phyloP scores from a whole-genome alignment of 1,284 basidiomycete species.

The Termitomyces sp. region DNA sequence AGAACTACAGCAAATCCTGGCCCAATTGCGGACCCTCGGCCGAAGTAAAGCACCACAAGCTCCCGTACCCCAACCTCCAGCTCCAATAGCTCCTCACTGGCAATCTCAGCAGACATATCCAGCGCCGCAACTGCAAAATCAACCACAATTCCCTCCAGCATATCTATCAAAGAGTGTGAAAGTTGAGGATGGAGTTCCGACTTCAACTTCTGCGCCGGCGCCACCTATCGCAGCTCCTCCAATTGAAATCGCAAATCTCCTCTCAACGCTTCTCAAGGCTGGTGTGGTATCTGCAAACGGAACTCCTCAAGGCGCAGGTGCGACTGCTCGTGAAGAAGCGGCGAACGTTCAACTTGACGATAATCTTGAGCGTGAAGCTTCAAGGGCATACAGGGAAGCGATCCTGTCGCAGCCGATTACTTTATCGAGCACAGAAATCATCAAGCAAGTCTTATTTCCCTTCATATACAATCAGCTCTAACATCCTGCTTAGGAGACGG shows the following conservation, averaged over 20 bases:
- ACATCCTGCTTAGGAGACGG: slow-evolving; percentile 46
- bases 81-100: slow-evolving; percentile 21
- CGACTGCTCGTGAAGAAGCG: slow-evolving; percentile 39
- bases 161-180: slow-evolving; percentile 21
- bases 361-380: slow-evolving; percentile 45
- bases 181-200: slow-evolving; percentile 19
- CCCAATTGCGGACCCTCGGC: slow-evolving; percentile 67
- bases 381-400: slow-evolving; percentile 61
- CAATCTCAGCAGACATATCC: slow-evolving; percentile 23
- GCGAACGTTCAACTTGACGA: slow-evolving; percentile 29
- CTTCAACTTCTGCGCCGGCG: slow-evolving; percentile 27
- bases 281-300: slow-evolving; percentile 60
- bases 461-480: background rate
- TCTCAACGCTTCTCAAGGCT: slow-evolving; percentile 66
- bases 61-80: slow-evolving; percentile 18
- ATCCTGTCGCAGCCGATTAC: slow-evolving; percentile 68
- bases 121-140: slow-evolving; percentile 12
- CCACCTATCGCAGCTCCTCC: slow-evolving; percentile 26
- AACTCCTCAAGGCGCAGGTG: slow-evolving; percentile 47
- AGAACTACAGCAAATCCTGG: slow-evolving; percentile 76
- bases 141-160: slow-evolving; percentile 16
- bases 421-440: slow-evolving; percentile 69
- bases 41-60: slow-evolving; percentile 39
- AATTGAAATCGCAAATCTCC: slow-evolving; percentile 53
- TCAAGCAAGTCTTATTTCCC: slow-evolving; percentile 46